Evolutionary conservation across 805 yeast genomes (phyloP), one percentile per base, ranked within the genome.

Genomic region (Metschnikowia cerradonensis): DNA sequence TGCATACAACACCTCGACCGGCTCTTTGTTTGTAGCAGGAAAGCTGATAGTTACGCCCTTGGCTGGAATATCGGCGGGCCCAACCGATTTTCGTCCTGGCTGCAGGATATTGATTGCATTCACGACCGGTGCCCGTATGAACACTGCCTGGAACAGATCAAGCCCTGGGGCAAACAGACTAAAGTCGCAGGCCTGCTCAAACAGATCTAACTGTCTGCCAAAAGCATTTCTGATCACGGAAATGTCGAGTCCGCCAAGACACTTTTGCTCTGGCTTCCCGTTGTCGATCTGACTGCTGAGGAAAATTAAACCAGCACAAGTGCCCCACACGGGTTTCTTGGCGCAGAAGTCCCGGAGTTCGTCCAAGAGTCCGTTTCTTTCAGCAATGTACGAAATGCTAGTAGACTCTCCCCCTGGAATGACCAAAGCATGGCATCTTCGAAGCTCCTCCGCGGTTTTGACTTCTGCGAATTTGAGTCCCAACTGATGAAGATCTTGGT

Each of bases 221-320:
- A 86, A 88, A 1, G 90, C 90, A 63, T 88, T 88, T 49, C 95
- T 70, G 45, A 77, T 75, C 20, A 86, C 88, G 33, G 74, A 71
- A 4, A 87, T 80, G 57, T 82, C 80, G 60, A 88, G 66, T 1
- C 86, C 88, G 1, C 89, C 87, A 39, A 88, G 68, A 2, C 82
- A 64, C 50, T 77, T 68, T 55, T 86, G 86, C 20, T 78, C 76
- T 1, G 71, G 73, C 44, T 75, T 75, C 19, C 82, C 84, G 59
- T 80, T 77, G 14, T 74, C 68, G 35, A 84, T 70, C 43, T 75
- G 72, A 49, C 76, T 71, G 6, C 90, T 77, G 22, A 88, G 69
- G 55, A 86, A 75, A 47, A 88, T 87, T 57, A 88, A 69, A 2
- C 95, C 95, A 2, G 95, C 95, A 66, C 95, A 88, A 0, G 95